Conservation (phyloP, 306 rosid genomes). For the Vigna radiata region DNA sequence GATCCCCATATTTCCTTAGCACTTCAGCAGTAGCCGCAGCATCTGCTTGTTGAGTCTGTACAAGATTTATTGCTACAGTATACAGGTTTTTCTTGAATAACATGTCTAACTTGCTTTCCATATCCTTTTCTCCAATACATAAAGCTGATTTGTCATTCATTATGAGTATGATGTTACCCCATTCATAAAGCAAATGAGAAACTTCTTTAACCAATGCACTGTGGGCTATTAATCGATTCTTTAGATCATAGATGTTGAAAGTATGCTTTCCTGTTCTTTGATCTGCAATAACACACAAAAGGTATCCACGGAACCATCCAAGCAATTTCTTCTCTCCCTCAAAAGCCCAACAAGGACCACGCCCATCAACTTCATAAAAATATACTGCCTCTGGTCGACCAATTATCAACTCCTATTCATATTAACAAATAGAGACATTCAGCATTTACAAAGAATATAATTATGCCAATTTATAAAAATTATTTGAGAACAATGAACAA, state of each 20-base stretch:
- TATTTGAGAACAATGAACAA: constrained; percentile 21
- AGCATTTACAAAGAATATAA: constrained; percentile 38
- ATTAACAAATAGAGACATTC: constrained; percentile 40
- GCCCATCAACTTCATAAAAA: constrained; percentile 98
- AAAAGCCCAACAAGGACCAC: constrained; percentile 99
- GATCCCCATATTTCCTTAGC: constrained; percentile 92
- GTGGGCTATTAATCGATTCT: constrained; percentile 93
- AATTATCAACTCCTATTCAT: constrained; percentile 78
- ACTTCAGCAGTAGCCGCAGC: constrained; percentile 99
- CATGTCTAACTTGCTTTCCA: constrained; percentile 99
- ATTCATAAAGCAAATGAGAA: constrained; percentile 95
- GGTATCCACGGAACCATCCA: constrained; percentile 99
- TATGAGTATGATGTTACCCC: constrained; percentile 94
- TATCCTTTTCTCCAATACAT: constrained; percentile 97
- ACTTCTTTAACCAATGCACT: constrained; percentile 81
- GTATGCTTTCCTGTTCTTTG: constrained; percentile 82
- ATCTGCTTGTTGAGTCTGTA: constrained; percentile 98
- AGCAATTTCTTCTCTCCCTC: constrained; percentile 95
- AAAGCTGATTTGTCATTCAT: constrained; percentile 88
- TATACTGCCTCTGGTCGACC: constrained; percentile 97
- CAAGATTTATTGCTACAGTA: constrained; percentile 93
- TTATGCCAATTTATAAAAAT: constrained; percentile 8
- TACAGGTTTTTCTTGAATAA: constrained; percentile 93
- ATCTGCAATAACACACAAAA: constrained; percentile 91
- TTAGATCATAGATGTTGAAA: constrained; percentile 90